Evolutionary conservation across 768 basidiomycete genomes (phyloP).

Genomic region (Amanita inopinata): DNA sequence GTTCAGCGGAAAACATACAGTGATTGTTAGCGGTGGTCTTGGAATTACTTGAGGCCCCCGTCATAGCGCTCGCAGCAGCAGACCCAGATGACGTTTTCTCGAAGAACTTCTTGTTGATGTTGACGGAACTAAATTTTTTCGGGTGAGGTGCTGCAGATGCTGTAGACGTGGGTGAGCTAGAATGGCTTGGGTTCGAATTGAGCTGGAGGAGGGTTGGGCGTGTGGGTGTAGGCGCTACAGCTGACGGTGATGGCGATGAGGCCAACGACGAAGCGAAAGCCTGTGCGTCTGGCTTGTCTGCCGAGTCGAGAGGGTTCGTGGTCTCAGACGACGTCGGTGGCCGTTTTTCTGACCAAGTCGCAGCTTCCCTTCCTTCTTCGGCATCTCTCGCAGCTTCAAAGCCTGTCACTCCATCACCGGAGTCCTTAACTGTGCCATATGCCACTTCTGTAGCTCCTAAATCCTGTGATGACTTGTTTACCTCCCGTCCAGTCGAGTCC

Average conservation of each 20-base stretch:
- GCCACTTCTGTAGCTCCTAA: constrained; percentile 10
- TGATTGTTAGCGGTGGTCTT: constrained; percentile 40
- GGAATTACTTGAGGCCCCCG: constrained; percentile 32
- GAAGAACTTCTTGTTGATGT: constrained; percentile 95
- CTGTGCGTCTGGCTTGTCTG: constrained; percentile 3
- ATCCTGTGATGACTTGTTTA: constrained; percentile 19
- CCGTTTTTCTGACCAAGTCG: constrained; percentile 12
- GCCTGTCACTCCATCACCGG: constrained; percentile 15
- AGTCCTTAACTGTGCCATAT: constrained; percentile 16
- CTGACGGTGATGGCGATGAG: constrained; percentile 13
- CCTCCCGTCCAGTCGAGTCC: constrained; percentile 33
- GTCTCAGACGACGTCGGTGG: constrained; percentile 11
- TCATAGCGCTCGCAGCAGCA: constrained; percentile 23
- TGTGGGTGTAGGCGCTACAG: constrained; percentile 20
- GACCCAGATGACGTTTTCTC: constrained; percentile 73
- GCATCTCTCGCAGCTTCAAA: constrained; percentile 12
- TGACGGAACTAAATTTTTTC: constrained; percentile 84
- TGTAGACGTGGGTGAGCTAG: constrained; percentile 21
- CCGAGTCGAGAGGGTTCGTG: constrained; percentile 11
- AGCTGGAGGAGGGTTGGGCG: constrained; percentile 39
- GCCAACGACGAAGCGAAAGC: constrained; percentile 4
- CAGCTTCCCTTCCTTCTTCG: constrained; percentile 7
- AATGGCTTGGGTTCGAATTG: constrained; percentile 26
- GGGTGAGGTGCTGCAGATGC: constrained; percentile 33
- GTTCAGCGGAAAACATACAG: constrained; percentile 34